Evolutionary conservation across 140 eudicot genomes (phyloP).

Genomic region (Stevia rebaudiana): DNA sequence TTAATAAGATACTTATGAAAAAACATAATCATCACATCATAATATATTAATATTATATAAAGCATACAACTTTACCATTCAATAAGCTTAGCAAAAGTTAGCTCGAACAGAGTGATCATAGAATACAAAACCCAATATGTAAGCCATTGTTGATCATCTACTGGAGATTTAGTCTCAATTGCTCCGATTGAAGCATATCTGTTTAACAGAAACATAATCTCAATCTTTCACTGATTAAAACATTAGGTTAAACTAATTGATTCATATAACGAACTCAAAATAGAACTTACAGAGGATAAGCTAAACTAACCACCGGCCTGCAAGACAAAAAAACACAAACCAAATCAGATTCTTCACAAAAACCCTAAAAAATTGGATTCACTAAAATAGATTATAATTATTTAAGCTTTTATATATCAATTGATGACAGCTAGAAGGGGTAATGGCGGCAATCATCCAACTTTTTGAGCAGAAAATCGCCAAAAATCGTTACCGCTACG

Average conservation of each 20-base stretch:
- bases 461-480: neutral
- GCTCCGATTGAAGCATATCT: constrained; percentile 89
- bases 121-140: constrained; percentile 93
- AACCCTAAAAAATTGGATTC: neutral
- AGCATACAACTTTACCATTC: constrained; percentile 53
- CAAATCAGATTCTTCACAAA: constrained; percentile 14
- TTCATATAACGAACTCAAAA: neutral
- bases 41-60: neutral
- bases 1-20: neutral
- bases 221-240: neutral
- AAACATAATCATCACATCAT: neutral
- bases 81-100: constrained; percentile 69
- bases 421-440: neutral
- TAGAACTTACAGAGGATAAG: constrained; percentile 79
- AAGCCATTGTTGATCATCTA: constrained; percentile 92
- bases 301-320: constrained; percentile 91
- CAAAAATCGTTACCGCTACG: neutral
- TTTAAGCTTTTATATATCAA: neutral
- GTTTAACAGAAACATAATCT: neutral
- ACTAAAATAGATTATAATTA: neutral
- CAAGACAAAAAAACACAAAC: constrained; percentile 25
- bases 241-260: neutral
- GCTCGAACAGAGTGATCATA: constrained; percentile 86
- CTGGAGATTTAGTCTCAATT: constrained; percentile 72
- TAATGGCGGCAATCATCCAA: neutral